These are phyloP conservation scores for Cladophialophora chaetospira DNA, from an alignment of 2,329 filamentous ascomycete species.

Conservation along the genomic window DNA sequence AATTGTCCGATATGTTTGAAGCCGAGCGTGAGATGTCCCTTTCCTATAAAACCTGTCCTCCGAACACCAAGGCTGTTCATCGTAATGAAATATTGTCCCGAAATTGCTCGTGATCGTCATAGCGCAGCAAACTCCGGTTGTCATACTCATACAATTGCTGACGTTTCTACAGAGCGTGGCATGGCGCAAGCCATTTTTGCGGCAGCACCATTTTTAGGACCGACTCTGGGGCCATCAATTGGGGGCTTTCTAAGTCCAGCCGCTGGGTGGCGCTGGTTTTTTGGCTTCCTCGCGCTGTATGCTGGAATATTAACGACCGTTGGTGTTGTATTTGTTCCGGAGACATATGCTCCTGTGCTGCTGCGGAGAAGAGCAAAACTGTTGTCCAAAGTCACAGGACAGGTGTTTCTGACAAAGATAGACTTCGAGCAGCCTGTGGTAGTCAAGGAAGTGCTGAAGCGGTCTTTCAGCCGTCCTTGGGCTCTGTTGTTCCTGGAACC, in stretches of 20 bases:
- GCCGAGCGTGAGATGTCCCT: constrained; percentile 51
- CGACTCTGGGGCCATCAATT: constrained; percentile 58
- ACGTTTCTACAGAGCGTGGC: constrained; percentile 47
- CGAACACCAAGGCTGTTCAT: too few relatives aligned
- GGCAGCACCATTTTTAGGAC: constrained; percentile 51
- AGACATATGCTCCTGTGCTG: constrained; percentile 60
- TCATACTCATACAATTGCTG: neutral
- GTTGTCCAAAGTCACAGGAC: constrained; percentile 56
- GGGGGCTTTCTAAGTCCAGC: constrained; percentile 40
- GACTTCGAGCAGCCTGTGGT: constrained; percentile 54
- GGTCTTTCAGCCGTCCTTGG: constrained; percentile 65
- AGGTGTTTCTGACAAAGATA: constrained; percentile 57
- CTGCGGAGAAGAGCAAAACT: constrained; percentile 55
- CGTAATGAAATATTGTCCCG: neutral
- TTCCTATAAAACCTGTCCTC: too few relatives aligned
- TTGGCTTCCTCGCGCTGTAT: constrained; percentile 64
- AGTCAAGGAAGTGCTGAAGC: constrained; percentile 55
- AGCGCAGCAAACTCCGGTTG: too few relatives aligned
- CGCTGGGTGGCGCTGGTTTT: constrained; percentile 68
- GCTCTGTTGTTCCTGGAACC: constrained; percentile 69
- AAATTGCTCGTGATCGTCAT: too few relatives aligned
- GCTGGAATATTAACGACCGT: constrained; percentile 61
- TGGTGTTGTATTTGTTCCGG: constrained; percentile 55
- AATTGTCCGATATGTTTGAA: constrained; percentile 65
- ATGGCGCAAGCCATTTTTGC: constrained; percentile 67